Evolutionary conservation across 176 grass and related monocot genomes (phyloP), one percentile per base, ranked within the genome.

Genomic region (Calamus simplicifolius): DNA sequence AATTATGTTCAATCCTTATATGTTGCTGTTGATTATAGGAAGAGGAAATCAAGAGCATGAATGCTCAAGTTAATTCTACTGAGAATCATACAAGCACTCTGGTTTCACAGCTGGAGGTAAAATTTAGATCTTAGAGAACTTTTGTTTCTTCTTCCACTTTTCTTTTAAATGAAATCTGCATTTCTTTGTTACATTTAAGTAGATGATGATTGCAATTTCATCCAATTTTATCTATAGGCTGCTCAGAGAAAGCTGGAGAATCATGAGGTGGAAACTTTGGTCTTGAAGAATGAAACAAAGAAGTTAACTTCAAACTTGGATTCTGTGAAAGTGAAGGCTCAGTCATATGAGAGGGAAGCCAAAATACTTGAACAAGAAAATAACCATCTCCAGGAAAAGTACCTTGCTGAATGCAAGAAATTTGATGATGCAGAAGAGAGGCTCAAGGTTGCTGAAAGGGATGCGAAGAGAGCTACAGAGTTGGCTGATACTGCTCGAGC

Each of bases 351-450:
- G 69, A 80, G 81, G 35, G 76, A 92, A 68, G 73, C 64, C 58
- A 87, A 73, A 75, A 84, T 92, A 56, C 61, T 92, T 6, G 83
- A 92, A 68, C 83, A 92, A 78, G 83, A 87, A 78, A 92, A 87
- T 35, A 78, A 72, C n/a, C 79, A 92, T 79, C 72, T 87, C 58
- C 61, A 87, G 69, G 88, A 92, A 68, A 92, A 75, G 61, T 81
- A 83, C n/a, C 13, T 87, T 23, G 62, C 74, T 73, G 80, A 77
- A 78, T 80, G 61, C 55, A 84, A 92, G 70, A 87, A 81, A 78
- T 69, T 73, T 75, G 80, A 92, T 72, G 83, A 84, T 23, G 66
- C 73, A 61, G 79, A 84, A 27, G 66, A 83, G 59, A 76, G 80
- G 57, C 78, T 58, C 31, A 81, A 72, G 25, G 58, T 50, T 75